Percentiles rank a stretch among this genome's conserved stretches.
Evolutionary conservation across 257 asterid genomes (phyloP).

Genomic region (Apocynum venetum): DNA sequence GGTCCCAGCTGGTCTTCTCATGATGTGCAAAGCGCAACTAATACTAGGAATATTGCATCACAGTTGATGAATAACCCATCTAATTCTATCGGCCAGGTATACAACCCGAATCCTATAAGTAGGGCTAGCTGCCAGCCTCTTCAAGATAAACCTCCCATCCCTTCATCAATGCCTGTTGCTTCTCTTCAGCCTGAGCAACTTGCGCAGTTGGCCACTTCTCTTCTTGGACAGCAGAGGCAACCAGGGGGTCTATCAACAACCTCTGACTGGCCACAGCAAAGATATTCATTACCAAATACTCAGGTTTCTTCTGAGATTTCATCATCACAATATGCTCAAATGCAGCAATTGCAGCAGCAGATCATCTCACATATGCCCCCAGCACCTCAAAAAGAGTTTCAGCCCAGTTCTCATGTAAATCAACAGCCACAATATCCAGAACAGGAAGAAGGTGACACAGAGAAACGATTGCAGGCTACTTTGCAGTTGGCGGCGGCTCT

Average conservation of each 20-base stretch:
- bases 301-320: constrained; percentile 40
- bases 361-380: constrained; percentile 28
- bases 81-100: constrained; percentile 28
- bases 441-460: constrained; percentile 70
- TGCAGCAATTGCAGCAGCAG: constrained; percentile 39
- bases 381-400: constrained; percentile 39
- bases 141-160: constrained; percentile 36
- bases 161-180: constrained; percentile 31
- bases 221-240: constrained; percentile 73
- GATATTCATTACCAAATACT: constrained; percentile 36
- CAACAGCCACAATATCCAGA: constrained; percentile 40
- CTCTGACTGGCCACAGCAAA: constrained; percentile 34
- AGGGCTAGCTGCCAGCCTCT: constrained; percentile 36
- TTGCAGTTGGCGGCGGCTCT: constrained; percentile 88
- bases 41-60: constrained; percentile 19
- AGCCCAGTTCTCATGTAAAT: constrained; percentile 34
- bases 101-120: constrained; percentile 25
- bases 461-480: constrained; percentile 83
- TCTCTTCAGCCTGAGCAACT: constrained; percentile 64
- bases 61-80: constrained; percentile 18
- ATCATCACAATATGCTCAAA: constrained; percentile 45
- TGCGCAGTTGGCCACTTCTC: constrained; percentile 64
- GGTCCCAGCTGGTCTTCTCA: constrained; percentile 48
- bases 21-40: constrained; percentile 35
- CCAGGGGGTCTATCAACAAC: constrained; percentile 17